phyloP scores from a whole-genome alignment of 2,329 filamentous ascomycete species.

The Podosphaera leucotricha region DNA sequence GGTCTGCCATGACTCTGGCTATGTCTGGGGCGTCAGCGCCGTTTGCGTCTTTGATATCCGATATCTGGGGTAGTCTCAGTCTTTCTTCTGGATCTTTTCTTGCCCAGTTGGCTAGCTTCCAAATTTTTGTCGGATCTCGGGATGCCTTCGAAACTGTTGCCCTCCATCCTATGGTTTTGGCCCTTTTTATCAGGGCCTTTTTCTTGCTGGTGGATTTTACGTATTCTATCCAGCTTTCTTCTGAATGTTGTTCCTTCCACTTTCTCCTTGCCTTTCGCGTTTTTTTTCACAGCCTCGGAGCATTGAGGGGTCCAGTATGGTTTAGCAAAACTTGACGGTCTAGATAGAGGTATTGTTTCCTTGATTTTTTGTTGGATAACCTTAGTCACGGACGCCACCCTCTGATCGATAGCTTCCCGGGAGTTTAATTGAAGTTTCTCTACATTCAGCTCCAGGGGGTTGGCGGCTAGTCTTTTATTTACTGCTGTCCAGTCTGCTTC shows the following conservation, averaged over 20 bases:
- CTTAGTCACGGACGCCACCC: background rate
- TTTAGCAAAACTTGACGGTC: background rate
- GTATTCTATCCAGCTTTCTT: no score
- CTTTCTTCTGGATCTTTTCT: background rate
- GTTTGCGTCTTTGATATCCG: background rate
- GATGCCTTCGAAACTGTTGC: conserved; percentile 1
- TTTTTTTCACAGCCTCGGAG: background rate
- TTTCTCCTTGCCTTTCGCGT: background rate
- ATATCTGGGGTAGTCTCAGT: background rate
- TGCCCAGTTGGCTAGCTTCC: conserved; percentile 1
- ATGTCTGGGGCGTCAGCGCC: background rate
- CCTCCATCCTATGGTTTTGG: background rate
- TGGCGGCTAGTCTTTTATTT: no score
- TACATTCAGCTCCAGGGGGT: background rate
- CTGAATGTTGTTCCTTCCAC: no score
- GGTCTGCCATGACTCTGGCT: background rate
- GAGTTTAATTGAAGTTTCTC: background rate
- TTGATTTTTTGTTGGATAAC: background rate
- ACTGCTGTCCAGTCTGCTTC: no score
- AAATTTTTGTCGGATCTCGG: background rate
- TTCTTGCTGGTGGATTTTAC: background rate
- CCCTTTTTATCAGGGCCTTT: background rate
- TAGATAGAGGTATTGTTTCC: background rate
- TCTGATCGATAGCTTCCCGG: background rate
- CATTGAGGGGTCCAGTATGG: background rate